These are phyloP conservation scores for Vitellaria paradoxa DNA, from an alignment of 179 eudicot genomes.

Conservation along the genomic window DNA sequence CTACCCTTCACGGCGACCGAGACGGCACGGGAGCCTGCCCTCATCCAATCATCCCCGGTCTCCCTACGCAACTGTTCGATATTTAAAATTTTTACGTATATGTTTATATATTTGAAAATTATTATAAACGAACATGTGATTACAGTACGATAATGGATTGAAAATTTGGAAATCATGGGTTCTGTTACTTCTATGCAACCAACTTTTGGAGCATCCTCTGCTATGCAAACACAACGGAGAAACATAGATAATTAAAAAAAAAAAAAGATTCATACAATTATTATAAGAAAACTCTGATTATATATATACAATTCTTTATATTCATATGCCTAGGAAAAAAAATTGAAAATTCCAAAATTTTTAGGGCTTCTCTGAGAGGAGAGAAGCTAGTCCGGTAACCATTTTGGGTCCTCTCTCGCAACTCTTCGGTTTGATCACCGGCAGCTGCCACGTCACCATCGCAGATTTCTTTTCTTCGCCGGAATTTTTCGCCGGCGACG, in stretches of 20 bases:
- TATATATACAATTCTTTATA: slow-evolving; percentile 12
- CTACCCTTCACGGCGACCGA: slow-evolving; percentile 37
- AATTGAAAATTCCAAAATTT: slow-evolving; percentile 12
- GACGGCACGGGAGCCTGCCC: slow-evolving; percentile 39
- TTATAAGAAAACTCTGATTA: neutral
- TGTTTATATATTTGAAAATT: no score
- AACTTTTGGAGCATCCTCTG: no score
- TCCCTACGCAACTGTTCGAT: no score
- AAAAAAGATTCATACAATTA: no score
- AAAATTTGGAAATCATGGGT: no score
- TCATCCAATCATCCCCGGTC: no score
- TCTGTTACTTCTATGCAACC: no score
- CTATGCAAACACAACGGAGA: neutral
- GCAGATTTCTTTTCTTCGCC: neutral
- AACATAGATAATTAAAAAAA: neutral
- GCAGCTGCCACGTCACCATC: slow-evolving; percentile 29
- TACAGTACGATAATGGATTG: no score
- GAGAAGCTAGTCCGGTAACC: slow-evolving; percentile 64
- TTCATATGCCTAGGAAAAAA: neutral
- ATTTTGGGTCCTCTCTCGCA: slow-evolving; percentile 34
- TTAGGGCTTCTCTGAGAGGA: slow-evolving; percentile 45
- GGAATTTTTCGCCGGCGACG: slow-evolving; percentile 3
- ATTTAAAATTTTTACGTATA: neutral
- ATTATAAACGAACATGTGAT: no score
- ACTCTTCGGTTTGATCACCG: slow-evolving; percentile 42